A percentile compares a stretch with the other conserved stretches of the same genome.
These are phyloP conservation scores for Tetrastigma voinierianum DNA, from an alignment of 164 flowering plant species.

Conservation along the genomic window DNA sequence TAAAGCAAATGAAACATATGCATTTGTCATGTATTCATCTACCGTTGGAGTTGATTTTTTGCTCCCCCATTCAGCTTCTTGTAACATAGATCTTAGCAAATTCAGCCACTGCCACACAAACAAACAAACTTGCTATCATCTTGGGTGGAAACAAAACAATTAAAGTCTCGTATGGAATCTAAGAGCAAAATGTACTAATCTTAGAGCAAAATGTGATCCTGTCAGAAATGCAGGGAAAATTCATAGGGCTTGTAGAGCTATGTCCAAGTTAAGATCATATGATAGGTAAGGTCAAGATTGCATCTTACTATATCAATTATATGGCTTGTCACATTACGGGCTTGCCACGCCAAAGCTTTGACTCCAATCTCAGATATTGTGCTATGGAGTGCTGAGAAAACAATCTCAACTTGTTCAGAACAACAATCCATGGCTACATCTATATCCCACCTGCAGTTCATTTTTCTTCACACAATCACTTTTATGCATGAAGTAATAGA, in stretches of 20 bases:
- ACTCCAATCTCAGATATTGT: constrained; percentile 66
- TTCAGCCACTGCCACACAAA: constrained; percentile 52
- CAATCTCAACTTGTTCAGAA: constrained; percentile 58
- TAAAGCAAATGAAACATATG: constrained; percentile 57
- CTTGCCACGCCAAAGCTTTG: constrained; percentile 52
- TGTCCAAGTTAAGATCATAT: not conserved
- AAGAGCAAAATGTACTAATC: too few species aligned
- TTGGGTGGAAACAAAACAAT: not conserved
- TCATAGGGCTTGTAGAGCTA: not conserved
- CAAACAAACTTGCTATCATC: constrained; percentile 1
- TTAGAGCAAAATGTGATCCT: not conserved
- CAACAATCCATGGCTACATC: constrained; percentile 30
- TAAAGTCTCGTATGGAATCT: not conserved
- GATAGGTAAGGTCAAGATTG: not conserved
- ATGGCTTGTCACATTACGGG: constrained; percentile 47
- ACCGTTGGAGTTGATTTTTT: constrained; percentile 42
- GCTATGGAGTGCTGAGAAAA: constrained; percentile 54
- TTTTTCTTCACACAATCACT: constrained; percentile 1
- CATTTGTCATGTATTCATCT: constrained; percentile 62
- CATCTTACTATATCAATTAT: constrained; percentile 60
- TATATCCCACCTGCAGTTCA: constrained; percentile 53
- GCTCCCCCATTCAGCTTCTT: constrained; percentile 53
- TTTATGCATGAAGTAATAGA: not conserved
- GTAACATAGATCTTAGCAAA: constrained; percentile 48
- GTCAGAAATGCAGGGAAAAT: not conserved